A percentile compares a stretch with the other conserved stretches of the same genome.
Evolutionary conservation across 179 eudicot species (phyloP).

Genomic region (Pouteria campechiana): DNA sequence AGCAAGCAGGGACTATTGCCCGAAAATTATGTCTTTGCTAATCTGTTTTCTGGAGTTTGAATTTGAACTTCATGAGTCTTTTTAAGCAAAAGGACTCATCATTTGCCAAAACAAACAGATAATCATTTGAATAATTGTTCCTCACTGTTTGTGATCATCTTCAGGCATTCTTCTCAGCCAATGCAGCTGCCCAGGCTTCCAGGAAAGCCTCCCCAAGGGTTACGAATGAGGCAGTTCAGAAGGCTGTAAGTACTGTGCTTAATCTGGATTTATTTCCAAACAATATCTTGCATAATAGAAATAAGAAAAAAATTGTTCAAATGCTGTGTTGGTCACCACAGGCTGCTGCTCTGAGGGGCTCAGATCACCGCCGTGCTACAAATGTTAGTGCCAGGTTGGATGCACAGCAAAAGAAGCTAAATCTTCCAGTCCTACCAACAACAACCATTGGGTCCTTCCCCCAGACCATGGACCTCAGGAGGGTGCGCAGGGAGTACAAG

Average conservation of each 20-base stretch:
- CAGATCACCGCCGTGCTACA: conserved; percentile 83
- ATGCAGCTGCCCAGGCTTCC: conserved; percentile 77
- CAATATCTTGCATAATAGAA: no score
- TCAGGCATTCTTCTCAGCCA: conserved; percentile 75
- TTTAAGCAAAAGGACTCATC: no score
- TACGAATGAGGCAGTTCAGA: conserved; percentile 69
- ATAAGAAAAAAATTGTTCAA: no score
- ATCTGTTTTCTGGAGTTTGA: no score
- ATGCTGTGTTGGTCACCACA: conserved; percentile 6
- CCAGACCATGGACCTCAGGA: conserved; percentile 77
- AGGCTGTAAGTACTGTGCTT: conserved; percentile 81
- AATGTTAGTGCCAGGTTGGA: conserved; percentile 74
- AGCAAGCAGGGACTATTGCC: no score
- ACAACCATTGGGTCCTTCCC: conserved; percentile 95
- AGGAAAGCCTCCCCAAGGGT: conserved; percentile 85
- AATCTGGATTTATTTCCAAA: no score
- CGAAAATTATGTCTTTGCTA: no score
- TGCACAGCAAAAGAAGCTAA: conserved; percentile 89
- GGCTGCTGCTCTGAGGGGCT: conserved; percentile 81
- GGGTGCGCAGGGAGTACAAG: conserved; percentile 85
- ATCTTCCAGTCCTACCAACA: conserved; percentile 78
- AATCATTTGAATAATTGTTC: background rate
- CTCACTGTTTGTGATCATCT: conserved; percentile 1
- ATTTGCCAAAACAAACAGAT: no score
- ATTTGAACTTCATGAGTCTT: no score